phyloP scores from a whole-genome alignment of 169 alveolate species.

The Plasmodium coatneyi region DNA sequence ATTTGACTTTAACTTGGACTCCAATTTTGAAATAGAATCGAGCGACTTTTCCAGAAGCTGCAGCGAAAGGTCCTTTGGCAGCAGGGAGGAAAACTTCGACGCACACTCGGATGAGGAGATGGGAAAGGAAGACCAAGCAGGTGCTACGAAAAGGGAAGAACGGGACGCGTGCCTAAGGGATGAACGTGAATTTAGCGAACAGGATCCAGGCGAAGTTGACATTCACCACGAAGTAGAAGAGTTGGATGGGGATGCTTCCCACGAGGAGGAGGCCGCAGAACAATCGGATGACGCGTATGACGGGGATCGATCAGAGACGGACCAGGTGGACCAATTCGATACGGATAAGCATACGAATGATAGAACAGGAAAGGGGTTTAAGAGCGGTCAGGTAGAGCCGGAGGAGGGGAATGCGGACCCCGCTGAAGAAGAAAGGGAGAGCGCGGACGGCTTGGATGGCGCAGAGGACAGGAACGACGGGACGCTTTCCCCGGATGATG shows the following conservation, averaged over 20 bases:
- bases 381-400: not conserved
- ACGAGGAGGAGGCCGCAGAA: not conserved
- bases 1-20: conserved; percentile 15
- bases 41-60: conserved; percentile 55
- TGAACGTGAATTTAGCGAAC: not conserved
- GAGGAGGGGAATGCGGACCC: not conserved
- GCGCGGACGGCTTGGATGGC: not conserved
- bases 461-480: not conserved
- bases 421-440: not conserved
- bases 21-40: conserved; percentile 66
- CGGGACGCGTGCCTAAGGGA: conserved; percentile 1
- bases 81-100: conserved; percentile 19
- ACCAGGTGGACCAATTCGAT: not conserved
- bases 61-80: conserved; percentile 38
- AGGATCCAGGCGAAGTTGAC: conserved; percentile 6
- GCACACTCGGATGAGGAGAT: conserved; percentile 15
- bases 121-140: conserved; percentile 1
- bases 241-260: not conserved
- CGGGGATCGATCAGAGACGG: not conserved
- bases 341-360: not conserved
- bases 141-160: not conserved
- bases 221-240: conserved; percentile 12
- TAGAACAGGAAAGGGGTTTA: not conserved
- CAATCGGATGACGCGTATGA: conserved; percentile 16
- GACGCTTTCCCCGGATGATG: not conserved